phyloP scores from a whole-genome alignment of 805 yeast genomes.

The Sugiyamaella marilandica region DNA sequence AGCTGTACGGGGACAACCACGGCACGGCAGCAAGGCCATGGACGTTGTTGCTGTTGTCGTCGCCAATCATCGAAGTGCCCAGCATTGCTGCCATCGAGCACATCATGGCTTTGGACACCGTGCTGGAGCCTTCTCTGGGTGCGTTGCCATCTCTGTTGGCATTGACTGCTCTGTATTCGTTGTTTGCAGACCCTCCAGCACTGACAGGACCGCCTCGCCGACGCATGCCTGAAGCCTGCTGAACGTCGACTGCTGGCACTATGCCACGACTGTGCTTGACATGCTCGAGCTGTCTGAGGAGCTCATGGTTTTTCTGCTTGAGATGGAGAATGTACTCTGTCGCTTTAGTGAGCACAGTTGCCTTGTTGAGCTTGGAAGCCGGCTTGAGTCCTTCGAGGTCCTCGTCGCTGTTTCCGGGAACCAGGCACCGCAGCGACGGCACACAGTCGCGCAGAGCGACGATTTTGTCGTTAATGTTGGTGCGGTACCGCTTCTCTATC shows the following conservation, averaged over 20 bases:
- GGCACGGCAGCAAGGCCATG: conserved; percentile 33
- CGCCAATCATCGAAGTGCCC: conserved; percentile 29
- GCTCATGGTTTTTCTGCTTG: conserved; percentile 51
- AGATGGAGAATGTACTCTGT: conserved; percentile 74
- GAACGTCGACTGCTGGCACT: too few relatives aligned
- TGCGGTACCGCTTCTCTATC: conserved; percentile 76
- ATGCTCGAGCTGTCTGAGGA: conserved; percentile 50
- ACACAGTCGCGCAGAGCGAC: conserved; percentile 68
- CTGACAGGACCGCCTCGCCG: too few relatives aligned
- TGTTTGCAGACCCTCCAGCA: conserved; percentile 1
- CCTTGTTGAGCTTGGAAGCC: conserved; percentile 70
- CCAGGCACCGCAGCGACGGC: conserved; percentile 65
- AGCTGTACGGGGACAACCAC: conserved; percentile 10
- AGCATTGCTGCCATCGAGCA: conserved; percentile 36
- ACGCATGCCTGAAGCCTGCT: too few relatives aligned
- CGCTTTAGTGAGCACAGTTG: conserved; percentile 70
- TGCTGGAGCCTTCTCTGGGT: background rate
- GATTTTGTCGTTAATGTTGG: conserved; percentile 70
- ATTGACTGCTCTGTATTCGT: background rate
- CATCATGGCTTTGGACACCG: conserved; percentile 30
- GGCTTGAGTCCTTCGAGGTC: conserved; percentile 73
- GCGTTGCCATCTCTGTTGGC: too few relatives aligned
- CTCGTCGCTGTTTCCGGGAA: conserved; percentile 40
- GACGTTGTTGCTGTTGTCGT: conserved; percentile 19
- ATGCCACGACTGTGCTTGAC: conserved; percentile 25